Evolutionary conservation across 140 eudicot genomes (phyloP).

Genomic region (Senecio squalidus): DNA sequence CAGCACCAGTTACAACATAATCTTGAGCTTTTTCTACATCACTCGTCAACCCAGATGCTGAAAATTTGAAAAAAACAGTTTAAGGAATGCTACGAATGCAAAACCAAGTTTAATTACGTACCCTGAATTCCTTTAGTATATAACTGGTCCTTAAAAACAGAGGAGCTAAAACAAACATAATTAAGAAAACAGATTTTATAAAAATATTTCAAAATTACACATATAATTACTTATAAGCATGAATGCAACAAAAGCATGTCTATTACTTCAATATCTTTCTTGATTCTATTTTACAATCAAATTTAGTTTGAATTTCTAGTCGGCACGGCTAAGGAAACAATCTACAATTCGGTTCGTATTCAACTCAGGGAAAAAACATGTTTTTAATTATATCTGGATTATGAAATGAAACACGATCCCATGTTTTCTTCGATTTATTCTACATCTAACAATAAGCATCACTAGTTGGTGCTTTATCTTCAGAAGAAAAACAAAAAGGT

Average conservation of each 20-base stretch:
- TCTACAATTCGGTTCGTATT: background rate
- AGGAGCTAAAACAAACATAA: too few relatives aligned
- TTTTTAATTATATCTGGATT: background rate
- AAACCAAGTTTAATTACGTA: background rate
- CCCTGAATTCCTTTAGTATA: background rate
- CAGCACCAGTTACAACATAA: conserved; percentile 21
- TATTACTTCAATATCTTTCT: background rate
- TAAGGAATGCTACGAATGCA: background rate
- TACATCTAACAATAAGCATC: background rate
- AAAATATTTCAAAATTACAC: background rate
- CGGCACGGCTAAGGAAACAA: too few relatives aligned
- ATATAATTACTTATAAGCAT: background rate
- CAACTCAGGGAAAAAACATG: background rate
- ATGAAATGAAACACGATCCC: background rate
- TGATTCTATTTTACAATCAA: background rate
- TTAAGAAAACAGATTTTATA: background rate
- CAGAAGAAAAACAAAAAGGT: background rate
- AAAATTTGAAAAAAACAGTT: background rate
- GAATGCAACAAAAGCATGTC: background rate
- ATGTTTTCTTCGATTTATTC: background rate
- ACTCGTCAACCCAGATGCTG: conserved; percentile 20
- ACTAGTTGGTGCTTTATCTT: background rate
- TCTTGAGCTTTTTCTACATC: conserved; percentile 26
- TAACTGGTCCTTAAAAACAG: too few relatives aligned
- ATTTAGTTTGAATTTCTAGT: background rate